Evolutionary conservation across 2,329 filamentous ascomycete species (phyloP), one percentile per base, ranked within the genome.

Genomic region (Sporothrix pseudoabietina): DNA sequence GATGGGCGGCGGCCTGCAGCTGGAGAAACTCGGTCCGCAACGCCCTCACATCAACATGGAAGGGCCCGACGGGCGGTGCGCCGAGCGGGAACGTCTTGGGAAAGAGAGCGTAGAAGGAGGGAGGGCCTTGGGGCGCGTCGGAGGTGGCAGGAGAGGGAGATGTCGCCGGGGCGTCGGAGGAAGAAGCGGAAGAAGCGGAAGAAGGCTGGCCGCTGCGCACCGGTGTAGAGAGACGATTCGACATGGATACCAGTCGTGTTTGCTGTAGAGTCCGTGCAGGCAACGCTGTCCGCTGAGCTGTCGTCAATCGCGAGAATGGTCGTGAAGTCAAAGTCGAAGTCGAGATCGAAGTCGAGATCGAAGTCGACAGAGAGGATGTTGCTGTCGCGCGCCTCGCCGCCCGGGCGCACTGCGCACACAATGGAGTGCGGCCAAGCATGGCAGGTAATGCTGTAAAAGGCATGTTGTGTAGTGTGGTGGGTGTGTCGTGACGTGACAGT

Each of bases 11-110:
- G 22, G 90, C 88, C 83, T 99, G 96, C 0, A 98, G 87, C 74
- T 89, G 88, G 16, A 98, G 89, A 83, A 97, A 98, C 80, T 99
- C 96, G 76, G 88, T 88, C 69, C 93, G 92, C 26, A 98, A 88
- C 19, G 87, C 84, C 73, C 87, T 85, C 14, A 88, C 80, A 80
- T 97, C 87, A 79, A 98, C 89, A 16, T 85, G 82, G 86, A 98
- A 99, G 74, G 90, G 86, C 0, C 94, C 91, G 0, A 79, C 72
- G 0, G 95, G 95, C 0, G 96, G 96, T 0, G 94, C 92, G 1
- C 95, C 95, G 0, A 81, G 71, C 0, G 94, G 89, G 3, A 98
- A 87, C 3, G 94, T 92, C 44, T 87, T 80, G 1, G 94, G 94
- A 85, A 99, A 99, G 83, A 98, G 89, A 72, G 91, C 89, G 87